A percentile compares a stretch with the other conserved stretches of the same genome.
phyloP scores from a whole-genome alignment of 345 rosid species.

The Citrus inodora region DNA sequence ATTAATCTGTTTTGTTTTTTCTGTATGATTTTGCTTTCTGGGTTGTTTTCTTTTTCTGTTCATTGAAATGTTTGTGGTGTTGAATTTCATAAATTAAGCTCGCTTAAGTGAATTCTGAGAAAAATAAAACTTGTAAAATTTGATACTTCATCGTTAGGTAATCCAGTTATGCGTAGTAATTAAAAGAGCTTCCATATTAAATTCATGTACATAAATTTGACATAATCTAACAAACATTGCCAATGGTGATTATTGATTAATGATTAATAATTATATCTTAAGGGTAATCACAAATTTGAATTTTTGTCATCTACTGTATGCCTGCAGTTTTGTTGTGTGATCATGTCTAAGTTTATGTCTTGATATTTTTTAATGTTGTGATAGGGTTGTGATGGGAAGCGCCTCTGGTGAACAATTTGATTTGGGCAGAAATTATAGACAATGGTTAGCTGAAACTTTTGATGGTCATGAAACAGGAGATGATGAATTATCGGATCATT shows the following conservation, averaged over 20 bases:
- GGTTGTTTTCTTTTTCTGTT: neutral
- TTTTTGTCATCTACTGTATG: neutral
- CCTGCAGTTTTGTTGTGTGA: neutral
- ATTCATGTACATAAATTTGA: neutral
- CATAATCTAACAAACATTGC: neutral
- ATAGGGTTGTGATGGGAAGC: constrained; percentile 32
- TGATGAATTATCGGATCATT: constrained; percentile 34
- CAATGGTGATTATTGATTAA: neutral
- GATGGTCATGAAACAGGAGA: constrained; percentile 33
- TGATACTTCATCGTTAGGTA: neutral
- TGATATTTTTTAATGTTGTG: neutral
- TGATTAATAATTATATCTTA: too few species aligned
- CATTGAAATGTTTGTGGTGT: neutral
- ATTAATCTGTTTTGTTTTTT: neutral
- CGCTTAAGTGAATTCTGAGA: neutral
- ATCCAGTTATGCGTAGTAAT: neutral
- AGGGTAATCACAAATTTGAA: neutral
- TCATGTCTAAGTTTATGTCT: neutral
- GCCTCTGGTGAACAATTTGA: constrained; percentile 24
- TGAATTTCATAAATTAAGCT: neutral
- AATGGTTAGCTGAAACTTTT: constrained; percentile 37
- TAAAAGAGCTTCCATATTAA: neutral
- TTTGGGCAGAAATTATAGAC: constrained; percentile 25
- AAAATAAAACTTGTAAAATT: neutral
- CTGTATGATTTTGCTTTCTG: neutral